Evolutionary conservation across 2,329 filamentous ascomycete genomes (phyloP).

Genomic region (Knufia petricola): DNA sequence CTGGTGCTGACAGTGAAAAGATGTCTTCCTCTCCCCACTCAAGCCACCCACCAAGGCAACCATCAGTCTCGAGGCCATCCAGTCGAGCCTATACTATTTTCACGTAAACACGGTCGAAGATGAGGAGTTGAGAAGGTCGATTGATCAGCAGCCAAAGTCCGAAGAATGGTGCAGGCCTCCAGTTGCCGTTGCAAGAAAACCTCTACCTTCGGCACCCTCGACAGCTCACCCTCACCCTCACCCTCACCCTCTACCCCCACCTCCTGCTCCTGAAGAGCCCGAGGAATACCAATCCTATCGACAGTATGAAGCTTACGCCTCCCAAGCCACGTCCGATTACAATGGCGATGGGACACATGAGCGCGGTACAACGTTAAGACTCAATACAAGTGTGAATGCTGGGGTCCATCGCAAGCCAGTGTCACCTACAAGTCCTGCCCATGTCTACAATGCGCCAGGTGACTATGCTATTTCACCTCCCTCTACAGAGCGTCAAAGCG

Average conservation of each 20-base stretch:
- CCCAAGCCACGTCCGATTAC: not conserved
- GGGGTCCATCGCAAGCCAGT: not conserved
- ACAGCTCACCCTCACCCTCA: constrained; percentile 19
- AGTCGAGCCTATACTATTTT: constrained; percentile 81
- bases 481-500: not conserved
- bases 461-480: constrained; percentile 5
- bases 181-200: constrained; percentile 20
- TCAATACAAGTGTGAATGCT: not conserved
- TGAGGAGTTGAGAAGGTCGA: constrained; percentile 31
- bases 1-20: constrained; percentile 36
- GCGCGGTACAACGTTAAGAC: not conserved
- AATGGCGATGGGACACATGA: not conserved
- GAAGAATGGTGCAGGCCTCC: constrained; percentile 6
- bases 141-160: constrained; percentile 27
- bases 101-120: constrained; percentile 63
- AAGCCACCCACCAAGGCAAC: constrained; percentile 76
- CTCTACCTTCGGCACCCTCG: constrained; percentile 18
- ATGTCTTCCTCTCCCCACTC: constrained; percentile 83
- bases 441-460: not conserved
- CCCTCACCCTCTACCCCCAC: too few species aligned
- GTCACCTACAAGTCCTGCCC: not conserved
- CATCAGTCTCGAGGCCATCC: constrained; percentile 77
- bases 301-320: not conserved
- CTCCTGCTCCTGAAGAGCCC: constrained; percentile 10
- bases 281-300: not conserved